Base-by-base conservation (phyloP, 441 rosid genomes). In the Theobroma grandiflorum region DNA sequence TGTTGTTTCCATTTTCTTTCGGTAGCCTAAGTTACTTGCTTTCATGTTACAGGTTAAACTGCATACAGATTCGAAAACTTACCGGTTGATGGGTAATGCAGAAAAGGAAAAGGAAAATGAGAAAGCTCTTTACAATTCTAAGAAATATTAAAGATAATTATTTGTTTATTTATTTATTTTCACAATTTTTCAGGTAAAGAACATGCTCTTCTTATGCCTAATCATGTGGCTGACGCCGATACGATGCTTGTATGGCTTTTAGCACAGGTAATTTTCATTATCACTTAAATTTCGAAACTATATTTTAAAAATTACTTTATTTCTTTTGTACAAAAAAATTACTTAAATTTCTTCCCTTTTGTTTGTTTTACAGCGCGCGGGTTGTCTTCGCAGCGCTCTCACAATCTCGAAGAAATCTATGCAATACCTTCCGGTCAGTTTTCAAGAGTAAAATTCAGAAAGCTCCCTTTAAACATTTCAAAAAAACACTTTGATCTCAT, bases 161-260 rank as follows among this genome's bases (percentile, higher is more conserved):
- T 33, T 14, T 45, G 1, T 33, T 59, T 2, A 7, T 62, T 62
- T 31, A 22, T 22, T 59, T 55, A 55, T 55, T 57, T 63, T 12
- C 18, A 63, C 6, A 63, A 31, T 2, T 33, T 33, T 47, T 3
- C 75, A 71, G 62, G 75, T 8, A 50, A 71, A 55, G 75, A 71
- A 71, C 75, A 71, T 15, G 75, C 75, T 15, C 11, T 71, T 50
- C 26, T 71, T 35, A 71, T 71, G 75, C 61, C 75, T 50, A 71
- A 71, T 33, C 75, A 71, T 33, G 45, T 71, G 5, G 50, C 75
- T 8, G 75, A 71, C 33, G n/a, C 75, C 6, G 75, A 71, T 33
- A 33, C 31, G 0, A 2, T 50, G 3, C 16, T 71, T 33, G 50
- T 16, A 16, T 71, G 42, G 42, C 1, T 71, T 16, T 49, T 71